Evolutionary conservation across 768 basidiomycete genomes (phyloP).

Genomic region (Tephrocybe sp.): DNA sequence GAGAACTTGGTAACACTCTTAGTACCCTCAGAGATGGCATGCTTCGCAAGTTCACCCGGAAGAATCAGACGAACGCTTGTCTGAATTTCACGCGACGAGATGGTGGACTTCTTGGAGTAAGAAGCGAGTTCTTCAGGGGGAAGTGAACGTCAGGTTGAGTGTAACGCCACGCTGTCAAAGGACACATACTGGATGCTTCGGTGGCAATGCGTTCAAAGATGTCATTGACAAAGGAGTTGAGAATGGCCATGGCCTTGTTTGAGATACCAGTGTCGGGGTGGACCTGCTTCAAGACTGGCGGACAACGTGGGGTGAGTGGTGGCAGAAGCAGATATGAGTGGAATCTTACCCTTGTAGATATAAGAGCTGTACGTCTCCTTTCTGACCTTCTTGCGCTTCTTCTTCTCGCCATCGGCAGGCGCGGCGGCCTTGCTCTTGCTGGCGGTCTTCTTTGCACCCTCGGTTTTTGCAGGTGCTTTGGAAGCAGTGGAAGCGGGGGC

Average conservation of each 20-base stretch:
- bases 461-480: conserved; percentile 54
- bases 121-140: conserved; percentile 61
- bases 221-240: conserved; percentile 83
- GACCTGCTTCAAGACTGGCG: conserved; percentile 79
- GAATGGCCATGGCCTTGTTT: conserved; percentile 83
- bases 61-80: conserved; percentile 81
- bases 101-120: conserved; percentile 88
- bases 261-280: conserved; percentile 94
- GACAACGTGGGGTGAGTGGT: conserved; percentile 8
- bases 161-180: not conserved
- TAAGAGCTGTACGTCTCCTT: conserved; percentile 86
- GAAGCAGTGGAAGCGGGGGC: conserved; percentile 17
- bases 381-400: conserved; percentile 76
- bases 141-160: not conserved
- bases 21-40: conserved; percentile 79
- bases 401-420: conserved; percentile 64
- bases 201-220: conserved; percentile 81
- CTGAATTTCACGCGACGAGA: conserved; percentile 88
- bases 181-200: conserved; percentile 61
- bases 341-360: conserved; percentile 69
- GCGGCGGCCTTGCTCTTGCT: conserved; percentile 29
- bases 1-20: conserved; percentile 43
- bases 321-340: not conserved
- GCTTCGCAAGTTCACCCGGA: conserved; percentile 84
- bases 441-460: conserved; percentile 51